Conservation (phyloP, 2,329 filamentous ascomycete species). For the Xylariaceae sp. region DNA sequence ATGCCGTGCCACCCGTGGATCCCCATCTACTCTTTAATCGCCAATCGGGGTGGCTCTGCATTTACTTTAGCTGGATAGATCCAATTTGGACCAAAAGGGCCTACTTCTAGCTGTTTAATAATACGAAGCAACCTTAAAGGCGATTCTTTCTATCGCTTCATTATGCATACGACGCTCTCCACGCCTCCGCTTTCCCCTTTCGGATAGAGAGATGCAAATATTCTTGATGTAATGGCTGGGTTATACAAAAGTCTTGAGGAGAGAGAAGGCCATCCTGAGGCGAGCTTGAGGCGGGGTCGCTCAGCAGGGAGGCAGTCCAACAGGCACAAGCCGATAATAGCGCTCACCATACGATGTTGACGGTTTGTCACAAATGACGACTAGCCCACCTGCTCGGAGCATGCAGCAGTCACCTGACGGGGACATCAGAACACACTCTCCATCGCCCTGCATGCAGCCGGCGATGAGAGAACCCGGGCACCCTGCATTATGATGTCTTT, state of each 20-base stretch:
- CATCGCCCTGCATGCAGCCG: constrained; percentile 32
- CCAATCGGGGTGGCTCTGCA: constrained; percentile 4
- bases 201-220: constrained; percentile 3
- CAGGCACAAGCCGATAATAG: constrained; percentile 13
- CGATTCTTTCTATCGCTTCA: constrained; percentile 6
- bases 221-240: constrained; percentile 11
- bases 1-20: constrained; percentile 33
- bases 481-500: constrained; percentile 11
- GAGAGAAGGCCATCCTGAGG: constrained; percentile 2
- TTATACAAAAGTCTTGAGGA: constrained; percentile 10
- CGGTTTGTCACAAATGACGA: constrained; percentile 36
- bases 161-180: constrained; percentile 5
- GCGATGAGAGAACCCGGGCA: constrained; percentile 23
- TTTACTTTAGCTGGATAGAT: not conserved
- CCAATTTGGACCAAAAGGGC: constrained; percentile 12
- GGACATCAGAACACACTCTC: constrained; percentile 26
- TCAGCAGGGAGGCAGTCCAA: constrained; percentile 26
- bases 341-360: constrained; percentile 12
- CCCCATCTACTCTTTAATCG: not conserved
- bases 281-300: constrained; percentile 33
- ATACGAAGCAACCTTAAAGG: constrained; percentile 5
- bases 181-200: constrained; percentile 14
- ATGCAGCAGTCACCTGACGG: constrained; percentile 37
- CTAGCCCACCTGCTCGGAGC: constrained; percentile 33
- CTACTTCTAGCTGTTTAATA: constrained; percentile 4